These are phyloP conservation scores for Flaveria trinervia DNA, from an alignment of 129 eudicot species.

Conservation along the genomic window DNA sequence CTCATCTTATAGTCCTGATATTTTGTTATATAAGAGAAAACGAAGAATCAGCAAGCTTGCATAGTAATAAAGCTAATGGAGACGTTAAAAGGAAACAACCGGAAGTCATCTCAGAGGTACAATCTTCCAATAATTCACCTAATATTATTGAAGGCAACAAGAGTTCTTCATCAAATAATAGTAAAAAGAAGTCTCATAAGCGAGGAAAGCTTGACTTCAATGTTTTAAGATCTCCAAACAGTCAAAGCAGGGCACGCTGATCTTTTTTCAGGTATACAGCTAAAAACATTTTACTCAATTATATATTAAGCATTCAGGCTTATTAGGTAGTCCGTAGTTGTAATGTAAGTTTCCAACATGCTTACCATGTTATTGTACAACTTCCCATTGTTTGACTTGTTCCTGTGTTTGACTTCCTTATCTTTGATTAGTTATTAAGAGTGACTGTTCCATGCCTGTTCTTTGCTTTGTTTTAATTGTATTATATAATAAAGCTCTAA, in stretches of 20 bases:
- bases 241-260: conserved; percentile 44
- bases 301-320: background rate
- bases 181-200: conserved; percentile 46
- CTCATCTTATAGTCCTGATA: background rate
- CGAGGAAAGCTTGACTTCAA: conserved; percentile 66
- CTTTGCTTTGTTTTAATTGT: conserved; percentile 6
- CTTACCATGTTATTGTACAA: conserved; percentile 28
- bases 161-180: conserved; percentile 41
- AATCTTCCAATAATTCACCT: conserved; percentile 38
- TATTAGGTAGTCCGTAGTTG: conserved; percentile 26
- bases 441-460: background rate
- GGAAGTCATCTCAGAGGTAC: conserved; percentile 41
- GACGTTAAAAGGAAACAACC: conserved; percentile 67
- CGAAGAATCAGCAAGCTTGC: conserved; percentile 35
- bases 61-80: conserved; percentile 44
- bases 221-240: conserved; percentile 65
- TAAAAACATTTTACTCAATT: conserved; percentile 3
- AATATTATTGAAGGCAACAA: conserved; percentile 44
- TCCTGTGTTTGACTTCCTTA: conserved; percentile 22
- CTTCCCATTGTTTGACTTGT: conserved; percentile 18
- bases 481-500: background rate
- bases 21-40: conserved; percentile 47
- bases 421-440: background rate
- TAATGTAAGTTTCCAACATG: conserved; percentile 25
- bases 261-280: conserved; percentile 26